These are phyloP conservation scores for Penicillium salamii DNA, from an alignment of 495 filamentous ascomycete genomes.

Conservation along the genomic window DNA sequence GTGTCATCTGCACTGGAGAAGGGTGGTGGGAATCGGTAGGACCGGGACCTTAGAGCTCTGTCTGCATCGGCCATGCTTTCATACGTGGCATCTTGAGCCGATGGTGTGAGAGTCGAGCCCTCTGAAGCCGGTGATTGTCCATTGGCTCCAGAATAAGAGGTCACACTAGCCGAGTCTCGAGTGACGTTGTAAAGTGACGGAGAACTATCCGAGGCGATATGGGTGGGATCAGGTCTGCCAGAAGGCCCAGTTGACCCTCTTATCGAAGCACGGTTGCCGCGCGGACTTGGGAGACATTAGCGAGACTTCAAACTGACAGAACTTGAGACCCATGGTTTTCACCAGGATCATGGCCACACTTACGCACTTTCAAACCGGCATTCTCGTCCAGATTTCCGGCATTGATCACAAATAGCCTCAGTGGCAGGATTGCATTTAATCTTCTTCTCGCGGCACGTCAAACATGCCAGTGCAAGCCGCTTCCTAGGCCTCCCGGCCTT, in stretches of 20 bases:
- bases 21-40: constrained; percentile 14
- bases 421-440: constrained; percentile 82
- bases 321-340: not conserved
- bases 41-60: constrained; percentile 18
- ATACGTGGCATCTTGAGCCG: constrained; percentile 25
- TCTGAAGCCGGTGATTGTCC: constrained; percentile 40
- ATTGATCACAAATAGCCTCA: constrained; percentile 75
- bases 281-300: constrained; percentile 29
- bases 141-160: constrained; percentile 33
- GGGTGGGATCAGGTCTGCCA: constrained; percentile 22
- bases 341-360: constrained; percentile 35
- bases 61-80: constrained; percentile 29
- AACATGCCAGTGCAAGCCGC: constrained; percentile 80
- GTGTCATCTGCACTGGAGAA: constrained; percentile 17
- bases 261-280: constrained; percentile 34
- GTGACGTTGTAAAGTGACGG: constrained; percentile 32
- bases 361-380: constrained; percentile 89
- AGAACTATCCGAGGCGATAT: constrained; percentile 29
- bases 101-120: constrained; percentile 27
- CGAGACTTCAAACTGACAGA: not conserved
- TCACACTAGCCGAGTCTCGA: constrained; percentile 34
- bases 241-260: constrained; percentile 19
- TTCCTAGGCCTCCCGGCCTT: constrained; percentile 92
- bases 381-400: constrained; percentile 79
- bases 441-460: constrained; percentile 93